Conservation (phyloP, 2,329 filamentous ascomycete species). For the Elsinoe australis region DNA sequence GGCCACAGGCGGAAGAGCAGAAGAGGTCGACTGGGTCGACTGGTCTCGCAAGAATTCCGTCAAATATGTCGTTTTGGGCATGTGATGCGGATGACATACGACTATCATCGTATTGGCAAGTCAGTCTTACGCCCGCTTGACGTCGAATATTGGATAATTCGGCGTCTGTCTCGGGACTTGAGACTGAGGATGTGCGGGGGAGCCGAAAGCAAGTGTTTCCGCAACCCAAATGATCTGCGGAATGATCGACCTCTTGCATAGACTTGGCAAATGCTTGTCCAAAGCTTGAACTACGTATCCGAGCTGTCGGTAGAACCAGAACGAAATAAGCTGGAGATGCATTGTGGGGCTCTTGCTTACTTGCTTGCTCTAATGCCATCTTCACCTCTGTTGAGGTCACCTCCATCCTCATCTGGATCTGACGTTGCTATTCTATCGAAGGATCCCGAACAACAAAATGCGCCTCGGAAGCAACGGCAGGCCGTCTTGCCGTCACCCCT, state of each 20-base stretch:
- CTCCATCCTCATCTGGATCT: too few relatives aligned
- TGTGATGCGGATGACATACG: too few relatives aligned
- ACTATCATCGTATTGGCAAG: too few relatives aligned
- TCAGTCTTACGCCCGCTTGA: too few relatives aligned
- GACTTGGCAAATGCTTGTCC: slow-evolving; percentile 1
- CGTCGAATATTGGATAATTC: too few relatives aligned
- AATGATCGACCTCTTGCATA: neutral
- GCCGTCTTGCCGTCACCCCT: too few relatives aligned
- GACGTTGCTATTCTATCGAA: too few relatives aligned
- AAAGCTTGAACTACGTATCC: neutral
- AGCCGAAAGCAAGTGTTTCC: neutral
- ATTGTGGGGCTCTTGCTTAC: neutral
- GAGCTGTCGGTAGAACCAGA: neutral
- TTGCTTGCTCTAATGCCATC: neutral
- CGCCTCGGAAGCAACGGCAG: too few relatives aligned
- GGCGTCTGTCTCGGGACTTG: neutral
- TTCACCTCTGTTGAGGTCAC: neutral
- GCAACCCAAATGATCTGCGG: neutral
- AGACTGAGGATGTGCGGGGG: slow-evolving; percentile 6
- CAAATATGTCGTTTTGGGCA: slow-evolving; percentile 45
- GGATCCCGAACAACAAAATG: too few relatives aligned
- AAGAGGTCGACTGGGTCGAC: slow-evolving; percentile 45
- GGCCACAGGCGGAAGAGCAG: slow-evolving; percentile 34
- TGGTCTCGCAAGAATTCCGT: slow-evolving; percentile 40
- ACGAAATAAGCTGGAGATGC: too few relatives aligned